These are phyloP conservation scores for Diutina mesorugosa DNA, from an alignment of 1,139 yeast genomes.

Conservation along the genomic window DNA sequence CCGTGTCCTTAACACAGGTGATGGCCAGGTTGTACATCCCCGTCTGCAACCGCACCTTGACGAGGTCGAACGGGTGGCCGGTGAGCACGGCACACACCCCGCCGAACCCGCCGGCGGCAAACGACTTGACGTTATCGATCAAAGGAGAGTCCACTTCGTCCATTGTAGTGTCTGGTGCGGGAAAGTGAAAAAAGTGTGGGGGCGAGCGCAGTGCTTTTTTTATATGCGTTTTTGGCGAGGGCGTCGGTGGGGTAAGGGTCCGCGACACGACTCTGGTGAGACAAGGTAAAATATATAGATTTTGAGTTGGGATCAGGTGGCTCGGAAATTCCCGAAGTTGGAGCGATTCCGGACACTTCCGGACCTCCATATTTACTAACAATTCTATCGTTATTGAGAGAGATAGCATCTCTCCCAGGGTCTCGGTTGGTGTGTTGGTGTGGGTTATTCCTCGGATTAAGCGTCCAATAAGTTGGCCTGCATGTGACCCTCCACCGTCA, in stretches of 20 bases:
- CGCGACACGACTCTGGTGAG: neutral
- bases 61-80: slow-evolving; percentile 92
- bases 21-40: slow-evolving; percentile 49
- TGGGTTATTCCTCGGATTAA: neutral
- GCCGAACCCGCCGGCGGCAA: slow-evolving; percentile 76
- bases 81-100: slow-evolving; percentile 70
- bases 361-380: too few relatives aligned
- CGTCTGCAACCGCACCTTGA: slow-evolving; percentile 84
- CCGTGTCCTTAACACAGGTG: slow-evolving; percentile 56
- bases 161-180: slow-evolving; percentile 10
- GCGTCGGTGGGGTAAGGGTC: neutral
- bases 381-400: too few relatives aligned
- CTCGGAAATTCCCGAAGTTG: neutral
- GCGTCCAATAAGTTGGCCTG: neutral
- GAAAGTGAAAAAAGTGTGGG: neutral
- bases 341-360: neutral
- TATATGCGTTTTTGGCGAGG: neutral
- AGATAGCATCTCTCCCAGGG: too few relatives aligned
- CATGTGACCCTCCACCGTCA: neutral
- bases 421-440: neutral
- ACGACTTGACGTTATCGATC: slow-evolving; percentile 54
- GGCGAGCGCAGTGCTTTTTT: neutral
- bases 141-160: slow-evolving; percentile 38
- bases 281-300: neutral
- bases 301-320: neutral